Base-by-base conservation (phyloP, 163 green algal species). In the Scenedesmus sp. region DNA sequence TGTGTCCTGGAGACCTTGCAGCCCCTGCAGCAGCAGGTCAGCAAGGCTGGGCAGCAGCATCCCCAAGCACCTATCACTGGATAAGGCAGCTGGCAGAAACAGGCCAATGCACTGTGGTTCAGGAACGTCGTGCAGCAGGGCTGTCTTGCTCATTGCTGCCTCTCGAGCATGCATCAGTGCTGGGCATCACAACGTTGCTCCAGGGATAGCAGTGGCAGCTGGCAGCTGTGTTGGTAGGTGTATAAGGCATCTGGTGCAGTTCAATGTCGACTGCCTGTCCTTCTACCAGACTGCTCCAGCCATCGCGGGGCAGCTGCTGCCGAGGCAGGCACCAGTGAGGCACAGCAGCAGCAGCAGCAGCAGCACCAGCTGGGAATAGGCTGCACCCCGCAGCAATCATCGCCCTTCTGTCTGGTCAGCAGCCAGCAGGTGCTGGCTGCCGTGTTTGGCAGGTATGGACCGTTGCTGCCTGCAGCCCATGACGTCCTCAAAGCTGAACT, bases 401-500 rank as follows among this genome's bases (percentile, higher is more conserved):
- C 24, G 2, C 65, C 30, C 6, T 76, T 76, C 65, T 59, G 53
- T 15, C 43, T 87, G 20, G 53, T 87, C 33, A 78, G 33, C 82
- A 49, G 53, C 35, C 26, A n/a, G 15, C n/a, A 87, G 20, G 33
- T 87, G 3, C 35, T 87, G 3, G 26, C 35, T 18, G 82, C 53
- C 1, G 33, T 87, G 51, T 59, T 87, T 20, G n/a, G 70, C 20
- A 61, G 70, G 13, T 51, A 87, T 40, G 82, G 20, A 42, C 51
- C 51, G 20, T 26, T 22, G n/a, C 44, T 87, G 18, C 82, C 82
- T n/a, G 70, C 5, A 30, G 53, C 70, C 16, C 35, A 70, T 44
- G 83, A 81, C 18, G 42, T 89, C 1, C 37, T 61, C 18, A 65
- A 81, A 81, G 24, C 83, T 3, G 61, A 82, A 26, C 40, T 89